Conservation (phyloP, 768 basidiomycete genomes). For the Podaxis sp. region DNA sequence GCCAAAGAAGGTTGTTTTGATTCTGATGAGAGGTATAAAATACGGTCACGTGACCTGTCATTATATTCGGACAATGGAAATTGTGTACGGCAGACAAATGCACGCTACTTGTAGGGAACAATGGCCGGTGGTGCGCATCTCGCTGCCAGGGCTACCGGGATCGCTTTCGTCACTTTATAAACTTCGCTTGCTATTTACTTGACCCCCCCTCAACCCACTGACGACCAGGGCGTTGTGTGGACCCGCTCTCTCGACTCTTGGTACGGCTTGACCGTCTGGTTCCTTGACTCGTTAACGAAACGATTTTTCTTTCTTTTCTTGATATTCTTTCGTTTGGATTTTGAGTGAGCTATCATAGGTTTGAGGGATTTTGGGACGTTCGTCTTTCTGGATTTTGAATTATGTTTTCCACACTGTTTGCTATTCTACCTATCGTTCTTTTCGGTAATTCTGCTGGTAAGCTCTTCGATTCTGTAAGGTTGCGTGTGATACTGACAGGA, state of each 20-base stretch:
- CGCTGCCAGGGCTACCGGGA: constrained; percentile 6
- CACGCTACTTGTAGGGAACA: constrained; percentile 3
- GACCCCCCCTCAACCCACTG: neutral
- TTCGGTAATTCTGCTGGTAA: constrained; percentile 37
- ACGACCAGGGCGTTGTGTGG: neutral
- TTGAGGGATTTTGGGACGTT: neutral
- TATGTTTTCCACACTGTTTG: constrained; percentile 36
- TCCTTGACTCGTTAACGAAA: neutral
- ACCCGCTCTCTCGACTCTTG: neutral
- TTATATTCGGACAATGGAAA: constrained; percentile 5
- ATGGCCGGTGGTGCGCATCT: neutral
- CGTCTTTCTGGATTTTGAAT: constrained; percentile 2
- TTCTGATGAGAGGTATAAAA: neutral
- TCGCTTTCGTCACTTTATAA: neutral
- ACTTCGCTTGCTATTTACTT: neutral
- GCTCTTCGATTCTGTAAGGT: constrained; percentile 17
- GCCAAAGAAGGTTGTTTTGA: neutral
- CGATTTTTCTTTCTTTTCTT: neutral
- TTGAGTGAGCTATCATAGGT: neutral
- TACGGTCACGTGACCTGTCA: neutral
- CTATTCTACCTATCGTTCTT: constrained; percentile 30
- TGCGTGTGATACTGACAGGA: constrained; percentile 1
- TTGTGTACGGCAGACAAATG: neutral
- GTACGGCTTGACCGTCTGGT: neutral
- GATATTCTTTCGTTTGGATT: neutral